Evolutionary conservation across 805 yeast species (phyloP).

Genomic region (Wickerhamomyces canadensis): DNA sequence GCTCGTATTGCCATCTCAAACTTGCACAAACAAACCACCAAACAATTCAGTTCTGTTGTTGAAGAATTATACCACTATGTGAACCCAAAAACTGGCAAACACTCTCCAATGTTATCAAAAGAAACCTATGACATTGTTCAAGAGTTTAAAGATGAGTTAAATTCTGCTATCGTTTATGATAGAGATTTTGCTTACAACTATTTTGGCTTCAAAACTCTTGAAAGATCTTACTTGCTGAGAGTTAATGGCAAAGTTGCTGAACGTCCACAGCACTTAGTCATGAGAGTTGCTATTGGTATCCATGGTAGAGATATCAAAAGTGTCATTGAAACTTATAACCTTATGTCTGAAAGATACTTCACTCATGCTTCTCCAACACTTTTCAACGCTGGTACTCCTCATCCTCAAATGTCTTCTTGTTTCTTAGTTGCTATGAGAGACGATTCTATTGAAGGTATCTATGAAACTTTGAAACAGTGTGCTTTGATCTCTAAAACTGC

Average conservation of each 20-base stretch:
- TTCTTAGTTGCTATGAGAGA: slow-evolving; percentile 86
- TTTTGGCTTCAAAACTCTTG: slow-evolving; percentile 88
- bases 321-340: slow-evolving; percentile 77
- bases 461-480: slow-evolving; percentile 78
- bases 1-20: slow-evolving; percentile 95
- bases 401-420: slow-evolving; percentile 85
- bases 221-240: slow-evolving; percentile 75
- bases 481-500: slow-evolving; percentile 93
- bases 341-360: slow-evolving; percentile 83
- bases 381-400: slow-evolving; percentile 88
- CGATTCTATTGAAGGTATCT: slow-evolving; percentile 94
- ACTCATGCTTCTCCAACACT: slow-evolving; percentile 97
- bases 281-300: slow-evolving; percentile 91
- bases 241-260: slow-evolving; percentile 64
- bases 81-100: slow-evolving; percentile 72
- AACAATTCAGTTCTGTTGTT: slow-evolving; percentile 73
- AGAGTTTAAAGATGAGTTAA: slow-evolving; percentile 58
- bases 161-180: slow-evolving; percentile 67
- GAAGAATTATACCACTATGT: slow-evolving; percentile 68
- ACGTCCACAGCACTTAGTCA: slow-evolving; percentile 85
- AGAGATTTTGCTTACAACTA: slow-evolving; percentile 76
- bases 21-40: slow-evolving; percentile 89
- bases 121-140: slow-evolving; percentile 57
- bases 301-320: slow-evolving; percentile 63
- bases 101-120: slow-evolving; percentile 55